These are phyloP conservation scores for Clohesyomyces aquaticus DNA, from an alignment of 495 filamentous ascomycete species.

Conservation along the genomic window DNA sequence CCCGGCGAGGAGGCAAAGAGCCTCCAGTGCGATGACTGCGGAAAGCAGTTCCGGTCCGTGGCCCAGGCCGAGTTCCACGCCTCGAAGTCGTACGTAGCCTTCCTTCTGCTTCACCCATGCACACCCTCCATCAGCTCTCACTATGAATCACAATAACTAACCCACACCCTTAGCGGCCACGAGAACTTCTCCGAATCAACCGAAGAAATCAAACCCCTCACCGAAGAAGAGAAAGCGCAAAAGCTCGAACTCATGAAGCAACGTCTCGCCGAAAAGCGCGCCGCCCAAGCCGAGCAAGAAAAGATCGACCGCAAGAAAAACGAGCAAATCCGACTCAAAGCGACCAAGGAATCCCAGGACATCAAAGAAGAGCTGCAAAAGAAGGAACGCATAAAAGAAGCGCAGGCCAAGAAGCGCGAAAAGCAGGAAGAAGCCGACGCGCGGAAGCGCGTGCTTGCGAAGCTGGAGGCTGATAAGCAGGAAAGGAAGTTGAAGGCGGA, in stretches of 20 bases:
- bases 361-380: constrained; percentile 66
- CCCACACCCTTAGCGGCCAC: constrained; percentile 62
- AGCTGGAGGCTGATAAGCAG: constrained; percentile 89
- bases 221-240: constrained; percentile 85
- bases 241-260: constrained; percentile 73
- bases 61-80: constrained; percentile 89
- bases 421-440: constrained; percentile 86
- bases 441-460: constrained; percentile 83
- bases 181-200: constrained; percentile 91
- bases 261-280: constrained; percentile 73
- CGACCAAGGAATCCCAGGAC: constrained; percentile 48
- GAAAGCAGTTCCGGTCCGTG: constrained; percentile 81
- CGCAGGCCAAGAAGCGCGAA: constrained; percentile 78
- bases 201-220: constrained; percentile 87
- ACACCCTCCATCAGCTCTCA: not conserved
- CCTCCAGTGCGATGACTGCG: constrained; percentile 87
- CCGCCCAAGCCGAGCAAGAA: constrained; percentile 70
- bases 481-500: constrained; percentile 82
- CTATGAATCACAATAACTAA: not conserved
- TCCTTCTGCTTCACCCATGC: not conserved
- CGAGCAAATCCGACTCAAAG: constrained; percentile 84
- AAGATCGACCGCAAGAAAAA: constrained; percentile 87
- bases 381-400: constrained; percentile 90
- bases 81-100: constrained; percentile 66
- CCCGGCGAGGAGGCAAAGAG: constrained; percentile 66